Evolutionary conservation across 177 flowering plant species (phyloP), one percentile per base, ranked within the genome.

Genomic region (Vitis hybrid): DNA sequence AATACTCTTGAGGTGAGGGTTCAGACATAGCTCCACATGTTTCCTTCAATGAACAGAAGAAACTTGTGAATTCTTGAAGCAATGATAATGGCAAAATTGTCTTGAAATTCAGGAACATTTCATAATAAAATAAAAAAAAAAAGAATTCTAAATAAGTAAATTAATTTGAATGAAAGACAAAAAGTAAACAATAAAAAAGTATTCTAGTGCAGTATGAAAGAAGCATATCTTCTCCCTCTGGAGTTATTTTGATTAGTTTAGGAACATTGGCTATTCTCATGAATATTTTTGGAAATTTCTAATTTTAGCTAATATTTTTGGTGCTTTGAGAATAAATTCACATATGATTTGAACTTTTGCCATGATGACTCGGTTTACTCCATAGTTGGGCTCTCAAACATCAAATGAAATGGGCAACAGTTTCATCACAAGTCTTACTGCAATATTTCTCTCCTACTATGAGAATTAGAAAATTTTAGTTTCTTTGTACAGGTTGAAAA

Each of bases 1-100:
- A 96, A 89, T 77, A 62, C 89, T 69, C 90, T 96, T 50, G 73
- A 87, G 77, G 99, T 87, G 75, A 83, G 82, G 77, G 59, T 30
- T 59, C 40, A 34, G 40, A 34, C 40, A 34, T 34, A 34, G 6
- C 40, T 34, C 40, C 40, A 34, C 5, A 34, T 34, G 40, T 34
- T 34, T 34, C 40, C 40, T 34, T 4, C 6, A 34, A 34, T 34
- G 40, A 34, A 34, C 40, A 34, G 40, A 34, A 34, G 40, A 34
- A 4, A 5, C 40, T 34, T 34, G 40, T 34, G 40, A 34, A 34
- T 34, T 4, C 40, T 34, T 34, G 40, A 5, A 34, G 40, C 40
- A 34, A 34, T 34, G 40, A 34, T 34, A 34, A 34, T 34, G 40
- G 40, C 5, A 34, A 7, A 6, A 13, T 56, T 4, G 15, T 13